phyloP scores from a whole-genome alignment of 139 green algal genomes.

The Volvox africanus region DNA sequence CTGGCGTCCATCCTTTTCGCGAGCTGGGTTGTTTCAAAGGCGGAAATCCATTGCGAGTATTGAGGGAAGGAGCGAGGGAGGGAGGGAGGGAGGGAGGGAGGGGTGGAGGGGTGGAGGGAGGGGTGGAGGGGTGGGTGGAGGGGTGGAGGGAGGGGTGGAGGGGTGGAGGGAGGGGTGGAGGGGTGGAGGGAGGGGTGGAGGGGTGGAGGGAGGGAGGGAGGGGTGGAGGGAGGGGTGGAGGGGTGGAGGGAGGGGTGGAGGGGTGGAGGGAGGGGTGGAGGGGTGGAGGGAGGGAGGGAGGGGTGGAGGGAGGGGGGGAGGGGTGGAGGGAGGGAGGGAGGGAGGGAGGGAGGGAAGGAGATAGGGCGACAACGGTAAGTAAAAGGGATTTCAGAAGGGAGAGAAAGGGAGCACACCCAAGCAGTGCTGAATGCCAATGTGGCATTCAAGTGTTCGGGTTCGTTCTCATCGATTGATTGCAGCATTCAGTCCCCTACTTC shows the following conservation, averaged over 20 bases:
- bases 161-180: neutral
- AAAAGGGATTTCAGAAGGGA: too few species aligned
- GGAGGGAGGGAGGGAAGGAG: neutral
- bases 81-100: neutral
- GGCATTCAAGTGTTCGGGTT: too few species aligned
- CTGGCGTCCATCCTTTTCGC: slow-evolving; percentile 25
- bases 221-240: neutral
- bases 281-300: neutral
- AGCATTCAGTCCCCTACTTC: too few species aligned
- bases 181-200: neutral
- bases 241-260: too few species aligned
- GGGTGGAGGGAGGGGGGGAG: neutral
- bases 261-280: too few species aligned
- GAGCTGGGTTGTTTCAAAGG: neutral
- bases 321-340: neutral
- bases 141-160: neutral
- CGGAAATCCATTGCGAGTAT: neutral
- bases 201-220: neutral
- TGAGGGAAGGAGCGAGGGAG: neutral
- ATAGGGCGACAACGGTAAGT: too few species aligned
- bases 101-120: neutral
- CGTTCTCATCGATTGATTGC: too few species aligned
- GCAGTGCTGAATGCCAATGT: too few species aligned
- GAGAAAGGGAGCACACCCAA: too few species aligned
- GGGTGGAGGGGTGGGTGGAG: too few species aligned